A percentile compares a stretch with the other conserved stretches of the same genome.
These are phyloP conservation scores for Dryas drummondii DNA, from an alignment of 306 rosid species.

Conservation along the genomic window DNA sequence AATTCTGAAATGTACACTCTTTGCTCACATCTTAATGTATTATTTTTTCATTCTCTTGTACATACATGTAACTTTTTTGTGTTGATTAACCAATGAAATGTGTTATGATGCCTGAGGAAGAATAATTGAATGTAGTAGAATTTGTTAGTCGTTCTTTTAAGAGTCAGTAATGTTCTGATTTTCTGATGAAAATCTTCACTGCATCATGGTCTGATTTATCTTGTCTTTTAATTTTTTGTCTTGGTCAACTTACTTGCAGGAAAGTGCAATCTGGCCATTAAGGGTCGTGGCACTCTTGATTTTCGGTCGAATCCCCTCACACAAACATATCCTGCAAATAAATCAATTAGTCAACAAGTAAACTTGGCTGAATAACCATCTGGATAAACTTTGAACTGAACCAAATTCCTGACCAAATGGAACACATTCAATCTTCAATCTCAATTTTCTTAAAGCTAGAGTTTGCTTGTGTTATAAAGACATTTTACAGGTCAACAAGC, in stretches of 20 bases:
- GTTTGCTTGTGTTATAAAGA: too few species aligned
- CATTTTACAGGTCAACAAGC: too few species aligned
- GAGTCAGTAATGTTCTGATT: slow-evolving; percentile 24
- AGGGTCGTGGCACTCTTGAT: slow-evolving; percentile 75
- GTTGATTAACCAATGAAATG: too few species aligned
- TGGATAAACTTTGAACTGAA: neutral
- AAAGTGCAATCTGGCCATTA: slow-evolving; percentile 72
- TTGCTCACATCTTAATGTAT: too few species aligned
- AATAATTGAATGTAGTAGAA: slow-evolving; percentile 34
- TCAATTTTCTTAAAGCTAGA: too few species aligned
- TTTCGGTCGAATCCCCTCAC: slow-evolving; percentile 78
- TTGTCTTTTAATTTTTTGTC: slow-evolving; percentile 29
- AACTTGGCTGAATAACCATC: neutral
- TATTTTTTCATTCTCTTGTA: too few species aligned
- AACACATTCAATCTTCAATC: too few species aligned
- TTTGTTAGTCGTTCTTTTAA: slow-evolving; percentile 37
- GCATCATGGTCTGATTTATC: neutral
- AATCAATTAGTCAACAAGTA: slow-evolving; percentile 3
- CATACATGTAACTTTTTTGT: too few species aligned
- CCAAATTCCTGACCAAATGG: too few species aligned
- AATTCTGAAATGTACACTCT: too few species aligned
- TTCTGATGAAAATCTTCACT: slow-evolving; percentile 28
- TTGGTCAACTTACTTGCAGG: slow-evolving; percentile 61
- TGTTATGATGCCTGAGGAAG: slow-evolving; percentile 27
- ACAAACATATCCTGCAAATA: slow-evolving; percentile 76